A percentile compares a stretch with the other conserved stretches of the same genome.
Evolutionary conservation across 73 alveolate genomes (phyloP).

Genomic region (Tetrahymena borealis): DNA sequence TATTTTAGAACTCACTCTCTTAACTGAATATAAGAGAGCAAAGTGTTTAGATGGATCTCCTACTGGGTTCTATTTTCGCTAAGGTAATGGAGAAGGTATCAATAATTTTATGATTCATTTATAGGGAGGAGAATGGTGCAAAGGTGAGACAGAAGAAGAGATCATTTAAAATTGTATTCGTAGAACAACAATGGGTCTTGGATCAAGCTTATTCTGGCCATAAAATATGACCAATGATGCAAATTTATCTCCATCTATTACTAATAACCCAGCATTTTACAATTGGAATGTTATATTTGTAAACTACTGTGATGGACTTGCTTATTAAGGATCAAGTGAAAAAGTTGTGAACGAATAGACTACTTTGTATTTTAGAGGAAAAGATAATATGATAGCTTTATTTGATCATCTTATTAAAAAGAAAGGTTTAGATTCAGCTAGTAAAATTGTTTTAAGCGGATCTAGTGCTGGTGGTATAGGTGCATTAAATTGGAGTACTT

Average conservation of each 20-base stretch:
- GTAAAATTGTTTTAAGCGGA: no score
- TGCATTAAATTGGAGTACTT: no score
- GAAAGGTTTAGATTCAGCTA: no score
- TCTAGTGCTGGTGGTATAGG: no score
- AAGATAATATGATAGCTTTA: no score
- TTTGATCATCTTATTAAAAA: no score
- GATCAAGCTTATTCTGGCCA: neutral
- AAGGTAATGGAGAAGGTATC: slow-evolving; percentile 23
- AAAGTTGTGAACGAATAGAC: no score
- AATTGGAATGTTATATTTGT: slow-evolving; percentile 11
- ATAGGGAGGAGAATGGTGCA: slow-evolving; percentile 33
- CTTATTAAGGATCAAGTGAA: no score
- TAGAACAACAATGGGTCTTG: slow-evolving; percentile 4
- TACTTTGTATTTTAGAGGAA: no score
- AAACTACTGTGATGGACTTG: slow-evolving; percentile 12
- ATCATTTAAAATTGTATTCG: neutral
- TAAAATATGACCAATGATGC: neutral
- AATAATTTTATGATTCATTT: slow-evolving; percentile 9
- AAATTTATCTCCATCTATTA: neutral
- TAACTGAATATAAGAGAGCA: no score
- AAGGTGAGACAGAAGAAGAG: neutral
- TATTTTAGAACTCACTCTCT: no score
- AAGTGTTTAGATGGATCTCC: slow-evolving; percentile 1
- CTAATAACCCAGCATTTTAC: slow-evolving; percentile 9
- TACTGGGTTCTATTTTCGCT: neutral